Evolutionary conservation across 139 green algal species (phyloP).

Genomic region (Closterium sp.): DNA sequence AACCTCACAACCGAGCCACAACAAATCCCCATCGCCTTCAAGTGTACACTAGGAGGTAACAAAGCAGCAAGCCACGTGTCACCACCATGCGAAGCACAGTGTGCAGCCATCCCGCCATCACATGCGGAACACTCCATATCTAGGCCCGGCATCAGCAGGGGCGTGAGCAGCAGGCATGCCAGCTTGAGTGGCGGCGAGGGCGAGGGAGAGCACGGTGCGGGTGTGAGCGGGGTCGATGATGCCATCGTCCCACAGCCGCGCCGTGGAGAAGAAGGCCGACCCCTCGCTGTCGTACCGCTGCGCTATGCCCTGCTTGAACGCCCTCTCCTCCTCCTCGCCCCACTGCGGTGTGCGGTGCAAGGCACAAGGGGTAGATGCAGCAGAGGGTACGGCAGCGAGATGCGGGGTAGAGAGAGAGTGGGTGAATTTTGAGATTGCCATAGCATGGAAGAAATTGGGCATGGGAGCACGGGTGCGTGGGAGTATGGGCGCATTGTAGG

Average conservation of each 20-base stretch:
- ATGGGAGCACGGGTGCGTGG: too few species aligned
- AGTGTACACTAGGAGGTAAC: too few species aligned
- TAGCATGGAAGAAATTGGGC: neutral
- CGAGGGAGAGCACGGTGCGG: conserved; percentile 71
- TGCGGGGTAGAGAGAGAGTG: neutral
- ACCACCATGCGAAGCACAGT: too few species aligned
- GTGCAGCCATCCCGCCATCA: neutral
- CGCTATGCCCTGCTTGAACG: conserved; percentile 70
- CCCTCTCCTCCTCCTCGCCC: conserved; percentile 67
- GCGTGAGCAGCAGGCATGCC: neutral
- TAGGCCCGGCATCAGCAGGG: neutral
- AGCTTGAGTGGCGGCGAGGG: conserved; percentile 65
- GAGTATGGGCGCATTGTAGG: too few species aligned
- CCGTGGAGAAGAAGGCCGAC: conserved; percentile 68
- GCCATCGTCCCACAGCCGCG: conserved; percentile 90
- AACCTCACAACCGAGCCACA: too few species aligned
- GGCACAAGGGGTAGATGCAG: neutral
- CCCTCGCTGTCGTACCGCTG: conserved; percentile 78
- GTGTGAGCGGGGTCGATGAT: conserved; percentile 87
- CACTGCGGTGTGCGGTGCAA: too few species aligned
- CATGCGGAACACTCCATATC: conserved; percentile 64
- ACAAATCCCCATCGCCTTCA: too few species aligned
- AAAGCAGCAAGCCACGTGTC: too few species aligned
- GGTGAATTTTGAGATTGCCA: neutral
- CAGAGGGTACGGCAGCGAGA: neutral